A percentile compares a stretch with the other conserved stretches of the same genome.
phyloP scores from a whole-genome alignment of 768 basidiomycete genomes.

The Infundibulicybe gibba region DNA sequence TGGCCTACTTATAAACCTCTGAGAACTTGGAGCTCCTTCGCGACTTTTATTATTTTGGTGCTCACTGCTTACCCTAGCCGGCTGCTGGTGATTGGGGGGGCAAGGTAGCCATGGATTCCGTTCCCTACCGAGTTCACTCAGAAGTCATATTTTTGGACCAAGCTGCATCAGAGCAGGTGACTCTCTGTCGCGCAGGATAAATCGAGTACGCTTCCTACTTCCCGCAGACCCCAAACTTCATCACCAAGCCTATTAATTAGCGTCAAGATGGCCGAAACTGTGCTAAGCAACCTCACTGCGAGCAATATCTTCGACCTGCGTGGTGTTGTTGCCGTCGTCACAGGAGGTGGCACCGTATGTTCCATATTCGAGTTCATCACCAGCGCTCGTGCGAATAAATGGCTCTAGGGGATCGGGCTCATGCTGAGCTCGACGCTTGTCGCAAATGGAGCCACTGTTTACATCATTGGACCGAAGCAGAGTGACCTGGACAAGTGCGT shows the following conservation, averaged over 20 bases:
- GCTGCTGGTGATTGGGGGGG: too few species aligned
- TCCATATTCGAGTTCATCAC: not conserved
- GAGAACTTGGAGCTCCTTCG: too few species aligned
- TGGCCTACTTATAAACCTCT: too few species aligned
- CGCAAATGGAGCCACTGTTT: slow-evolving; percentile 46
- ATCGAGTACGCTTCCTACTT: not conserved
- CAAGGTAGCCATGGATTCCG: too few species aligned
- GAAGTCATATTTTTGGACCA: too few species aligned
- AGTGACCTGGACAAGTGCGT: slow-evolving; percentile 33
- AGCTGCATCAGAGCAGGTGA: too few species aligned
- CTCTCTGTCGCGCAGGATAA: too few species aligned
- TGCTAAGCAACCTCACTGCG: slow-evolving; percentile 29
- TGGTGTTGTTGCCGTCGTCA: slow-evolving; percentile 43
- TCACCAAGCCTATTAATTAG: too few species aligned
- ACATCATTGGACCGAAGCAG: slow-evolving; percentile 41
- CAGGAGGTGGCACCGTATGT: slow-evolving; percentile 39
- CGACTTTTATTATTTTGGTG: too few species aligned
- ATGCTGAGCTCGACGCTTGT: slow-evolving; percentile 46
- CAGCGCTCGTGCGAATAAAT: not conserved
- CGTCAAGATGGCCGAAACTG: slow-evolving; percentile 15
- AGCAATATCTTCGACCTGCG: slow-evolving; percentile 37
- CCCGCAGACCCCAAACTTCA: too few species aligned
- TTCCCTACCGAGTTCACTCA: too few species aligned
- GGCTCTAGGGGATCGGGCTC: slow-evolving; percentile 39
- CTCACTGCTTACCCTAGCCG: too few species aligned